A percentile compares a stretch with the other conserved stretches of the same genome.
Evolutionary conservation across 305 asterid species (phyloP).

Genomic region (Fraxinus nigra): DNA sequence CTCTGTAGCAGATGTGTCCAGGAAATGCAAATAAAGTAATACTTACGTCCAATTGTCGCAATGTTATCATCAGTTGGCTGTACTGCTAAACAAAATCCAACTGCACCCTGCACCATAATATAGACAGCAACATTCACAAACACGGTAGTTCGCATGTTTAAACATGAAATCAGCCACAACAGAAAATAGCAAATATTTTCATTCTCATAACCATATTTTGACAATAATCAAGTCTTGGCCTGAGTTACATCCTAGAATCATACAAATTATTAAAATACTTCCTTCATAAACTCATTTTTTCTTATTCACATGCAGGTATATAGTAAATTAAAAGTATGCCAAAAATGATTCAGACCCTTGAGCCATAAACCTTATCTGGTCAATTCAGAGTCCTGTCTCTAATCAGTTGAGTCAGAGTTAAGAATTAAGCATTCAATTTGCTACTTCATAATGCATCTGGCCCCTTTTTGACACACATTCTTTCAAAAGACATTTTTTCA

Average conservation of each 20-base stretch:
- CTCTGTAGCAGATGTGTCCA: constrained; percentile 14
- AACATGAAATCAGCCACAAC: constrained; percentile 19
- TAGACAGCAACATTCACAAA: constrained; percentile 13
- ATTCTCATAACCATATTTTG: not conserved
- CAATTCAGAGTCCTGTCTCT: not conserved
- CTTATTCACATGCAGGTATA: not conserved
- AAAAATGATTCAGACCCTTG: not conserved
- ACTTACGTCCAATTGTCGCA: constrained; percentile 88
- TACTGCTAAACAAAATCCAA: constrained; percentile 84
- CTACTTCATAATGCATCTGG: not conserved
- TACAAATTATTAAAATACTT: not conserved
- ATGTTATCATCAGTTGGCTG: constrained; percentile 48
- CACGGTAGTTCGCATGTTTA: constrained; percentile 8
- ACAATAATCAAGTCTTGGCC: constrained; percentile 4
- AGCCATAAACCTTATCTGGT: not conserved
- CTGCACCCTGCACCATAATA: constrained; percentile 58
- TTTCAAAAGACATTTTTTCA: no score
- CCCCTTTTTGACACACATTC: no score
- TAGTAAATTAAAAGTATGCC: not conserved
- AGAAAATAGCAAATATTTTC: constrained; percentile 3
- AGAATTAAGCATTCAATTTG: not conserved
- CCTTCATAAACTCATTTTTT: not conserved
- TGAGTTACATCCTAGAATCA: not conserved
- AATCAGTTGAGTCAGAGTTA: not conserved
- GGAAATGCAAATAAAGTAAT: constrained; percentile 17